phyloP scores from a whole-genome alignment of 495 filamentous ascomycete species.

The Xylaria palmicola region DNA sequence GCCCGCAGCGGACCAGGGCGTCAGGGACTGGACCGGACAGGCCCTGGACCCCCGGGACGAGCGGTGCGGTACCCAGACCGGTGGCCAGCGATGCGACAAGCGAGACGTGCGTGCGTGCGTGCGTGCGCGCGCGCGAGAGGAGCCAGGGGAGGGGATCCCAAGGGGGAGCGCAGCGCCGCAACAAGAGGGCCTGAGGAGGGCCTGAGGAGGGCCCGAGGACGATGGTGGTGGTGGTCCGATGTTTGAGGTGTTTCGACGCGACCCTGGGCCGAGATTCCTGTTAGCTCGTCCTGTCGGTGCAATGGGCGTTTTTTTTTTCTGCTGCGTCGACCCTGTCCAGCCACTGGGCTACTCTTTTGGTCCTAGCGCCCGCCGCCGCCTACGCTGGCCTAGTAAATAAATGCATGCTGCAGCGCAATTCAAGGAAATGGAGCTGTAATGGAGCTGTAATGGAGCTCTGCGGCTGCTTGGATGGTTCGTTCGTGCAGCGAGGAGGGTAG shows the following conservation, averaged over 20 bases:
- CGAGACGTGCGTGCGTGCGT: slow-evolving; percentile 19
- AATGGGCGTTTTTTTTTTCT: slow-evolving; percentile 34
- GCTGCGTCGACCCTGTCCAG: slow-evolving; percentile 23
- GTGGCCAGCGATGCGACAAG: slow-evolving; percentile 20
- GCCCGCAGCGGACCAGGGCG: slow-evolving; percentile 26
- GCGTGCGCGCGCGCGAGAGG: slow-evolving; percentile 14
- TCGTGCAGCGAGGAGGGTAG: slow-evolving; percentile 22
- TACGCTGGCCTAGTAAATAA: slow-evolving; percentile 18
- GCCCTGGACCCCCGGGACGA: slow-evolving; percentile 17
- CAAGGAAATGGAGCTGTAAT: slow-evolving; percentile 32
- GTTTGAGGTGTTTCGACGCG: slow-evolving; percentile 41
- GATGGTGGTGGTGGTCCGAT: slow-evolving; percentile 34
- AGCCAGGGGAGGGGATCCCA: slow-evolving; percentile 17
- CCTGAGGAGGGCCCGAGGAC: slow-evolving; percentile 24
- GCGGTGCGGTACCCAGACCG: slow-evolving; percentile 21
- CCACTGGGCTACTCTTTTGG: slow-evolving; percentile 27
- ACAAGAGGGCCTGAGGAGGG: slow-evolving; percentile 25
- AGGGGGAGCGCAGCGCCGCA: slow-evolving; percentile 21
- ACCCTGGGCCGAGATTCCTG: slow-evolving; percentile 41
- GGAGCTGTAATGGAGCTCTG: too few species aligned
- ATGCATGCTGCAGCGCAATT: slow-evolving; percentile 25
- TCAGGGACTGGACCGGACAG: slow-evolving; percentile 24
- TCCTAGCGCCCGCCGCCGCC: slow-evolving; percentile 26
- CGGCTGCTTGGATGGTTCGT: slow-evolving; percentile 35
- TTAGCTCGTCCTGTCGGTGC: slow-evolving; percentile 34